Conservation (phyloP, 306 rosid genomes). For the Myrica gale region DNA sequence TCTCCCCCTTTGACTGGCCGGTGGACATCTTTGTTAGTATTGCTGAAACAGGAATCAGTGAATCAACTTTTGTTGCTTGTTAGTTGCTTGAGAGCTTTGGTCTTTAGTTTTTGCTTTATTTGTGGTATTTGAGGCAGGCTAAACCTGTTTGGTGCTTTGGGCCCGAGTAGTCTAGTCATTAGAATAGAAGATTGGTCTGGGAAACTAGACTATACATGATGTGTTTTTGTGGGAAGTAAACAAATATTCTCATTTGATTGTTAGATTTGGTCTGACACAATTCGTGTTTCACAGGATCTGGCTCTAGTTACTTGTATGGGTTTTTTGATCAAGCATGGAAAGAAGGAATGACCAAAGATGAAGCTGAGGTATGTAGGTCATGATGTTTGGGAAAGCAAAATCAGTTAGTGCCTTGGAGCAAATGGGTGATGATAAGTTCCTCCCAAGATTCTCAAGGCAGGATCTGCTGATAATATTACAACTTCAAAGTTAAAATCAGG, state of each 20-base stretch:
- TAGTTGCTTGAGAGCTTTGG: too few relatives aligned
- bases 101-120: background rate
- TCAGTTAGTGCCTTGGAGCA: conserved; percentile 2
- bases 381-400: conserved; percentile 17
- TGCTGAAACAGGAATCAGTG: background rate
- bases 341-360: conserved; percentile 96
- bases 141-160: conserved; percentile 4
- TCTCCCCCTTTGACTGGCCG: background rate
- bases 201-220: background rate
- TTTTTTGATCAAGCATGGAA: conserved; percentile 97
- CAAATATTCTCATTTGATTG: background rate
- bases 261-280: conserved; percentile 19
- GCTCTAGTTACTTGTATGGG: conserved; percentile 94
- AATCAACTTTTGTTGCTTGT: background rate
- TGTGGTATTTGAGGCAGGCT: background rate
- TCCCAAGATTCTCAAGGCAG: background rate
- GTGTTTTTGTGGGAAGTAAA: too few relatives aligned
- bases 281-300: conserved; percentile 67
- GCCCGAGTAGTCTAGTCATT: background rate
- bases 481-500: background rate
- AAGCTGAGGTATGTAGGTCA: conserved; percentile 78
- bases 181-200: background rate
- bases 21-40: background rate
- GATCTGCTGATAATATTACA: background rate
- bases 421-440: background rate